Base-by-base conservation (phyloP, 2,329 filamentous ascomycete species). In the Thelonectria rubi region DNA sequence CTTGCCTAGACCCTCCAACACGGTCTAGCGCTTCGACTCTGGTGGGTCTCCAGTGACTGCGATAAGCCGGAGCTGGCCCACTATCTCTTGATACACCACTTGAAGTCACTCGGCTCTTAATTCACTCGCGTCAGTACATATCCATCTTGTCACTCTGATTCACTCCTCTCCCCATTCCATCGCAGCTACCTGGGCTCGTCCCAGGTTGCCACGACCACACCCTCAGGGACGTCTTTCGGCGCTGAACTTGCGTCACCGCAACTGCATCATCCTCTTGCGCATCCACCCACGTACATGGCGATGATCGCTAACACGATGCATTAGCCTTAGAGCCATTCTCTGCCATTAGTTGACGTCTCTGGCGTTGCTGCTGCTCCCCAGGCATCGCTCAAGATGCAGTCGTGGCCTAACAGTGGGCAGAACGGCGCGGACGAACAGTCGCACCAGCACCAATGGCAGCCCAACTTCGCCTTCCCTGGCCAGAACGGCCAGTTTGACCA, bases 401-500 rank as follows among this genome's bases (percentile, higher is more conserved):
- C 78, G 61, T 80, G 78, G 78, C 65, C 76, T 42, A 72, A 72
- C 58, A 67, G 73, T 59, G 72, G 74, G 68, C 77, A 78, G 67
- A 75, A 73, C 55, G 77, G 76, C 67, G 67, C 74, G 53, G 74
- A 77, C 58, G 75, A 73, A 56, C 73, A 74, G 55, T 62, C 69
- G 24, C 71, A 66, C 51, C 69, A 73, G 42, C 71, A 71, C 53
- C 72, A 74, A 58, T 79, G 78, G 78, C 72, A 74, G 58, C 60
- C 71, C 48, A 73, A 70, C 60, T 79, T 75, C 66, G 63, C 64
- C 39, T 79, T 75, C 50, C 55, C 70, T 39, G 64, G 69, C 32
- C 76, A 76, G 53, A 71, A 73, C 56, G 74, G 73, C 32, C 76
- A 79, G 39, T 81, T 77, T 65, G 78, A 80, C 51, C 71, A 69